A percentile compares a stretch with the other conserved stretches of the same genome.
Evolutionary conservation across 2,329 filamentous ascomycete genomes (phyloP).

Genomic region (Cladosporium sp.): DNA sequence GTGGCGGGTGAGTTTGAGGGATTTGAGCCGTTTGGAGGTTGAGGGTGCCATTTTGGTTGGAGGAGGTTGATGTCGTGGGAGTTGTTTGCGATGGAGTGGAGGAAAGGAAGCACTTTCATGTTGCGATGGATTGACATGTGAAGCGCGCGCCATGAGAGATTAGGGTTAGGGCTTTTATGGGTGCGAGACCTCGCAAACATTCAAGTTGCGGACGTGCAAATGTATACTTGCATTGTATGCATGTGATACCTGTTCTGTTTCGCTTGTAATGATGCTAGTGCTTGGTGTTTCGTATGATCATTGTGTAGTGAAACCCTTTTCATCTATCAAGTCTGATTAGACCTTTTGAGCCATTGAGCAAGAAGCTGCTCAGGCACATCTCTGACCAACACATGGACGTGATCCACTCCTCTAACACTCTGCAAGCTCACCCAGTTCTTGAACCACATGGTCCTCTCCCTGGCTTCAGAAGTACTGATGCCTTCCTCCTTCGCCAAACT

Average conservation of each 20-base stretch:
- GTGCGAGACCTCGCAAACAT: too few relatives aligned
- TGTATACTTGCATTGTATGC: too few relatives aligned
- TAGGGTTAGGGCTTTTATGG: not conserved
- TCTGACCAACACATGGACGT: slow-evolving; percentile 52
- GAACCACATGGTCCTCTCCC: slow-evolving; percentile 57
- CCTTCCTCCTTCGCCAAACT: slow-evolving; percentile 31
- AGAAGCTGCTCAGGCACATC: slow-evolving; percentile 40
- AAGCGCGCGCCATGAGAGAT: not conserved
- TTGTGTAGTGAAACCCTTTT: too few relatives aligned
- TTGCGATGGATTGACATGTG: not conserved
- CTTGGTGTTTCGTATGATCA: too few relatives aligned
- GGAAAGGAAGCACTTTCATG: not conserved
- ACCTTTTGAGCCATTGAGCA: slow-evolving; percentile 22
- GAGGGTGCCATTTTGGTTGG: slow-evolving; percentile 31
- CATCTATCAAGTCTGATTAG: too few relatives aligned
- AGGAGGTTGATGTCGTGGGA: not conserved
- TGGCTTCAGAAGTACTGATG: slow-evolving; percentile 22
- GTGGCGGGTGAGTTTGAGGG: slow-evolving; percentile 30
- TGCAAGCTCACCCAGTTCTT: slow-evolving; percentile 61
- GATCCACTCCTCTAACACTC: slow-evolving; percentile 56
- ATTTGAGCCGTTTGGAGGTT: slow-evolving; percentile 33
- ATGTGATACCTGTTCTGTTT: too few relatives aligned
- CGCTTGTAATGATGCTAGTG: too few relatives aligned
- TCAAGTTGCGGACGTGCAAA: too few relatives aligned
- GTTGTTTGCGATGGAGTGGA: not conserved